Base-by-base conservation (phyloP, 306 rosid species). In the Quillaja saponaria region DNA sequence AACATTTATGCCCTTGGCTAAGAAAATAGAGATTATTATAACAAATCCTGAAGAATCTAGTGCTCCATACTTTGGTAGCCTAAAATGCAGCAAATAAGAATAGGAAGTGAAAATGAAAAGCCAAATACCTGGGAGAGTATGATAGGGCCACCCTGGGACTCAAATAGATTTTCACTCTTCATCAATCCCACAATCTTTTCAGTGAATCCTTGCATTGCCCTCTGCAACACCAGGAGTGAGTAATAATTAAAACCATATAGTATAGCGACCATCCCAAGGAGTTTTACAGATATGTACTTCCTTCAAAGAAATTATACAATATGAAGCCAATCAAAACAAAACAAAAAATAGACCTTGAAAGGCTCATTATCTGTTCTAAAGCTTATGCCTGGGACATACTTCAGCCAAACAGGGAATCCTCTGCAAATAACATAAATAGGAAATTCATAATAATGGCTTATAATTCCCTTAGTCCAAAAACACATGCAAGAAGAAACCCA, bases 371-470 rank as follows among this genome's bases (percentile, higher is more conserved):
- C 97, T 66, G 95, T 90, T 81, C 99, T 85, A 80, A 94, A 94
- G 82, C 99, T 94, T 65, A 94, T 90, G 54, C 97, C 97, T 0
- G 97, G 96, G 71, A 94, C 95, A 77, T 89, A 94, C 82, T 94
- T 94, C 54, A 94, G 83, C 99, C 99, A 94, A 66, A 94, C 97
- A 65, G 99, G 99, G 82, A 94, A 94, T 13, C 99, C 99, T 70
- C 99, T 94, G 78, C 80, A 72, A 18, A 64, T 47, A 61, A 64
- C 53, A 60, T 58, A 45, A 38, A 14, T 3, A 52, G 25, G 35
- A 49, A 20, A 64, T 58, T 37, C 20, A 45, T 46, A 14, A 52
- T 15, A 69, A 19, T 7, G 7, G 10, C 65, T 28, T 20, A 73
- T 7, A 2, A 34, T 19, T 52, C 61, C 16, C 51, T 9, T 46